Percentiles rank a stretch among this genome's conserved stretches.
These are phyloP conservation scores for Saccharomycopsis guyanensis DNA, from an alignment of 805 yeast genomes.

Conservation along the genomic window DNA sequence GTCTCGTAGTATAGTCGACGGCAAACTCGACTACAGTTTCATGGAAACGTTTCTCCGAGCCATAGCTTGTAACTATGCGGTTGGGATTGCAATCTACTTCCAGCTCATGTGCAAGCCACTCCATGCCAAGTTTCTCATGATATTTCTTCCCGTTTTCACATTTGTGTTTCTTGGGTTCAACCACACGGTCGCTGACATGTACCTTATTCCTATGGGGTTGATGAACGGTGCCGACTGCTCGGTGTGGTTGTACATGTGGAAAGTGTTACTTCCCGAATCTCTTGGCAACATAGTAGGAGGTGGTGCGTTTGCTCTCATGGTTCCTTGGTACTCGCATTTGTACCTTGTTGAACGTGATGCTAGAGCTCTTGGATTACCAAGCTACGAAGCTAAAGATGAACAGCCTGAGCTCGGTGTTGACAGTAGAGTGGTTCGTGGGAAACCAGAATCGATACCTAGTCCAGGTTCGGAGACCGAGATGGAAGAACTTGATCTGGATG, in stretches of 20 bases:
- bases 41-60: slow-evolving; percentile 61
- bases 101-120: slow-evolving; percentile 74
- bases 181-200: slow-evolving; percentile 82
- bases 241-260: slow-evolving; percentile 66
- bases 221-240: slow-evolving; percentile 58
- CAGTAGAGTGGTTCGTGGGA: slow-evolving; percentile 54
- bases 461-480: slow-evolving; percentile 11
- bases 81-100: slow-evolving; percentile 65
- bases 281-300: slow-evolving; percentile 83
- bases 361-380: slow-evolving; percentile 52
- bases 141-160: slow-evolving; percentile 63
- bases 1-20: slow-evolving; percentile 38
- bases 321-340: slow-evolving; percentile 71
- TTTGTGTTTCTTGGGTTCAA: slow-evolving; percentile 75
- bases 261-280: slow-evolving; percentile 58
- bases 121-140: slow-evolving; percentile 62
- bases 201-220: slow-evolving; percentile 54
- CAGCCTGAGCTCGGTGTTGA: slow-evolving; percentile 73
- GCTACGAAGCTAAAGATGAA: slow-evolving; percentile 66
- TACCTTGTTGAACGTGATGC: slow-evolving; percentile 67
- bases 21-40: slow-evolving; percentile 40
- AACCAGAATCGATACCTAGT: slow-evolving; percentile 9
- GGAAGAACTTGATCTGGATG: slow-evolving; percentile 3
- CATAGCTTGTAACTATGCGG: slow-evolving; percentile 72
- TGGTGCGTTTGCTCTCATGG: slow-evolving; percentile 47